Conservation (phyloP, 2,329 filamentous ascomycete species). For the Claviceps monticola region DNA sequence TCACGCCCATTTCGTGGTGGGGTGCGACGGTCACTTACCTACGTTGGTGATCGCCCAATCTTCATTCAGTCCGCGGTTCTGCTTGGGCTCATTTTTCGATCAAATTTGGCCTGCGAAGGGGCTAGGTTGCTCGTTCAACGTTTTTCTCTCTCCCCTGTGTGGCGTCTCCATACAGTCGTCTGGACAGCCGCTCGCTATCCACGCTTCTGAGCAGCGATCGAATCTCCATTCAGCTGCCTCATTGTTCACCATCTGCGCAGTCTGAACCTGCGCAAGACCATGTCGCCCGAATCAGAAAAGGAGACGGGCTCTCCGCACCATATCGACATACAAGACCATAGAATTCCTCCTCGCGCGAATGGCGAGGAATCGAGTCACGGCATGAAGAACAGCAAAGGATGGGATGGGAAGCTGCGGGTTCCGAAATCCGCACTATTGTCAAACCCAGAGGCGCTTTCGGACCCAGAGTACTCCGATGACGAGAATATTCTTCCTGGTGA, state of each 20-base stretch:
- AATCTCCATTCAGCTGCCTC: background rate
- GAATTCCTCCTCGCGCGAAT: constrained; percentile 20
- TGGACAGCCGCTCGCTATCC: background rate
- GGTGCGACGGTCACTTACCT: background rate
- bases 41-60: background rate
- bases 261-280: background rate
- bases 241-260: background rate
- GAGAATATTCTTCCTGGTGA: constrained; percentile 57
- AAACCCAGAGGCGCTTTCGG: constrained; percentile 71
- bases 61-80: background rate
- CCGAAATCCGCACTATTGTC: constrained; percentile 46
- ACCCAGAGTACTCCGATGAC: constrained; percentile 71
- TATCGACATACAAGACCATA: constrained; percentile 35
- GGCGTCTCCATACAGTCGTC: background rate
- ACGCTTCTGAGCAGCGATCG: background rate
- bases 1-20: background rate
- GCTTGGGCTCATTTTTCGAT: background rate
- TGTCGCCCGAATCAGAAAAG: constrained; percentile 20
- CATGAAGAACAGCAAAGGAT: constrained; percentile 51
- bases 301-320: constrained; percentile 27
- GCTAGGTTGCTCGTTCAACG: background rate
- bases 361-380: constrained; percentile 32
- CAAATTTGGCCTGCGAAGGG: background rate
- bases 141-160: background rate
- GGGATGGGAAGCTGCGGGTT: constrained; percentile 73